Evolutionary conservation across 2,329 filamentous ascomycete genomes (phyloP), one percentile per base, ranked within the genome.

Genomic region (Apiospora kogelbergensis): DNA sequence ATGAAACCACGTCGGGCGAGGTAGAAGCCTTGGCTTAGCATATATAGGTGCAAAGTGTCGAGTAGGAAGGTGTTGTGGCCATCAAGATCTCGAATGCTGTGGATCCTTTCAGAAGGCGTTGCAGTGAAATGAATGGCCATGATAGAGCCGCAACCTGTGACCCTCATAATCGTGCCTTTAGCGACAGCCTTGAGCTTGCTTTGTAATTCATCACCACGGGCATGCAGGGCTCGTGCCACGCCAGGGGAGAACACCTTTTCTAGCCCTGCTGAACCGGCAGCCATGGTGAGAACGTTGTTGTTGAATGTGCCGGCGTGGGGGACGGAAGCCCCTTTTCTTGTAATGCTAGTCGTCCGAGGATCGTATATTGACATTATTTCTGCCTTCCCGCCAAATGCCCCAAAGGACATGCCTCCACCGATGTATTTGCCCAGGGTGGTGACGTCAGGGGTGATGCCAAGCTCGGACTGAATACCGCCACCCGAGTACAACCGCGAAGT

Each of bases 391-490:
- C 90, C 90, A 74, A 93, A 91, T 0, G 87, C 89, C 1, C 90
- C 90, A 74, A 92, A 91, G 0, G 87, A 83, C 73, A 91, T 83
- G 0, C 90, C 90, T 90, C 90, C 53, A 6, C 90, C 90, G 2
- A 92, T 79, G 73, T 86, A 92, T 74, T 92, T 93, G 0, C 90
- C 90, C 48, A 92, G 77, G 0, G 89, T 90, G 60, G 85, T 88
- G 67, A 92, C 76, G 74, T 92, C 90, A 0, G 90, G 89, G 2
- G 78, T 80, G 9, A 90, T 75, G 1, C 78, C 81, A 33, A 81
- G 69, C 26, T 79, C 70, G 2, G 77, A 74, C 6, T 84, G 82
- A 3, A 89, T 76, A 0, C 90, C 89, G 7, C 82, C 79, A 1
- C 80, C 80, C 0, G 63, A 65, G 22, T 82, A 78, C 37, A 92